Conservation (phyloP, 2,329 filamentous ascomycete species). For the Polytolypa hystricis region DNA sequence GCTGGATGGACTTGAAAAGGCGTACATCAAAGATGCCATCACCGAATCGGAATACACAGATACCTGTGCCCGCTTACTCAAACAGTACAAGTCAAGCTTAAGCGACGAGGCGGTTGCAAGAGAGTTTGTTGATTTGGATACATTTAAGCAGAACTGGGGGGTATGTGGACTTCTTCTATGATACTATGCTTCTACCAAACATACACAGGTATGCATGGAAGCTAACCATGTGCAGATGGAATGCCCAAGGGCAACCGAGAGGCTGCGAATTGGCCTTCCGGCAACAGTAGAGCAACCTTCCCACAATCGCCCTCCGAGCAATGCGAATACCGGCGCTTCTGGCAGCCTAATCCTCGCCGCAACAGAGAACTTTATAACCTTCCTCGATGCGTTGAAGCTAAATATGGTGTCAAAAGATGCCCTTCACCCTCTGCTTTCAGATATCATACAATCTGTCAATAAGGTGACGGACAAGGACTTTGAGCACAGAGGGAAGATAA, state of each 20-base stretch:
- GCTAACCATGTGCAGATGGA: conserved; percentile 54
- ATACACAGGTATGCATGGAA: conserved; percentile 2
- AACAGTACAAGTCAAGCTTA: conserved; percentile 93
- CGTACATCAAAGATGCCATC: conserved; percentile 90
- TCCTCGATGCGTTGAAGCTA: conserved; percentile 86
- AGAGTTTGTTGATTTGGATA: conserved; percentile 78
- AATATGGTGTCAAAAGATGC: conserved; percentile 91
- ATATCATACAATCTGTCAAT: conserved; percentile 94
- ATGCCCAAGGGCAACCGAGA: conserved; percentile 85
- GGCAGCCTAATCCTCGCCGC: conserved; percentile 69
- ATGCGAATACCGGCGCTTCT: conserved; percentile 29
- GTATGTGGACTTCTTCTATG: conserved; percentile 55
- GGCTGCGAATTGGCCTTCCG: conserved; percentile 83
- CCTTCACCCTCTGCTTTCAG: conserved; percentile 85
- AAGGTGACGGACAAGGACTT: conserved; percentile 94
- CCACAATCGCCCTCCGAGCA: conserved; percentile 32
- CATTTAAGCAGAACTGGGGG: conserved; percentile 86
- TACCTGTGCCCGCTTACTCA: conserved; percentile 83
- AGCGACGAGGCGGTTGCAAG: conserved; percentile 82
- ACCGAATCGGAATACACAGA: conserved; percentile 89
- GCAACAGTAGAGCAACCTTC: conserved; percentile 60
- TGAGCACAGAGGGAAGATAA: conserved; percentile 90
- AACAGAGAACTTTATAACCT: conserved; percentile 97
- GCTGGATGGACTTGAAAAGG: conserved; percentile 88
- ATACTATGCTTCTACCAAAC: conserved; percentile 6